Conservation (phyloP, 176 grass and related monocot genomes). For the Oryza officinalis region DNA sequence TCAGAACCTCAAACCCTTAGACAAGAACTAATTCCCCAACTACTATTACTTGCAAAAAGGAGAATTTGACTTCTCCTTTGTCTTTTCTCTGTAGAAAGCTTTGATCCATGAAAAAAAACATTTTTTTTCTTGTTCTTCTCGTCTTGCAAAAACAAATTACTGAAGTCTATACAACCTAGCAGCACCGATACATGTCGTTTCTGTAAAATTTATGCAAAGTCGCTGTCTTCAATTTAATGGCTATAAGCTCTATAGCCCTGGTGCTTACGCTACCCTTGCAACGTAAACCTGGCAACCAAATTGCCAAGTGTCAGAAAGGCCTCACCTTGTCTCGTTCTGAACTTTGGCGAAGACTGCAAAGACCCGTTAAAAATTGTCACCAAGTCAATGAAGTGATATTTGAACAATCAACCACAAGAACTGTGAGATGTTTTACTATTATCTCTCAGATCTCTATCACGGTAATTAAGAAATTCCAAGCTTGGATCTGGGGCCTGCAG, state of each 20-base stretch:
- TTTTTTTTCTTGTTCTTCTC: not conserved
- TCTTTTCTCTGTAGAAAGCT: not conserved
- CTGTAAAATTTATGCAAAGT: not conserved
- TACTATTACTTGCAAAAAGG: not conserved
- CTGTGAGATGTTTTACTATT: not conserved
- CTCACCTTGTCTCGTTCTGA: slow-evolving; percentile 6
- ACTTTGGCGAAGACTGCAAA: not conserved
- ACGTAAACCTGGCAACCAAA: not conserved
- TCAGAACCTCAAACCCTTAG: not conserved
- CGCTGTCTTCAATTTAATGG: not conserved
- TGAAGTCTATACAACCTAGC: not conserved
- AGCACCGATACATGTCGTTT: not conserved
- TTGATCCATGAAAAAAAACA: not conserved
- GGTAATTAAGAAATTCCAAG: slow-evolving; percentile 2
- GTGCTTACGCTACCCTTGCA: not conserved
- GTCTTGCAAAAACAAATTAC: not conserved
- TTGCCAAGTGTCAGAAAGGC: not conserved
- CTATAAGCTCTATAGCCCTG: not conserved
- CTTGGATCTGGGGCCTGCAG: slow-evolving; percentile 7
- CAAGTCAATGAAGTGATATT: slow-evolving; percentile 25
- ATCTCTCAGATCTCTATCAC: slow-evolving; percentile 4
- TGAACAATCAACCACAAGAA: not conserved
- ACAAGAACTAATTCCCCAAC: not conserved
- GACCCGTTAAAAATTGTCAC: not conserved
- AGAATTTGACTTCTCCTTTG: not conserved